Base-by-base conservation (phyloP, 2,329 filamentous ascomycete genomes). In the Neonectria ditissima region DNA sequence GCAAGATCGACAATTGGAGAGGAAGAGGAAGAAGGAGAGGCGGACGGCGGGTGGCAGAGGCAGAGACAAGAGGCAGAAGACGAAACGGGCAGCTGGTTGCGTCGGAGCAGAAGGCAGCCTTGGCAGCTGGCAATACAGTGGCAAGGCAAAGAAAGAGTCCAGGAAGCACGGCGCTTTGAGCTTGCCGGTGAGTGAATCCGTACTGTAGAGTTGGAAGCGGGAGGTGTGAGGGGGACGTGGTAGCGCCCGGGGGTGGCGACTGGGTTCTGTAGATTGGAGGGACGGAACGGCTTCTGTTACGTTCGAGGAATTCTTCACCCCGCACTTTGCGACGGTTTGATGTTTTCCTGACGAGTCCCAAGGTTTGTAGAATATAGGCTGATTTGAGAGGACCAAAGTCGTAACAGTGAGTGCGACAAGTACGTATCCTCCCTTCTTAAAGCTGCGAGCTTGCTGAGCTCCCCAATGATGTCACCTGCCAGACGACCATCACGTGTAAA, bases 361-460 rank as follows among this genome's bases (percentile, higher is more conserved):
- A 50, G 43, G 43, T 39, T 62, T 26, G 32, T 45, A 54, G n/a
- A 62, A 41, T 70, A 73, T 67, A 72, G 69, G 64, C 65, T 72
- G 70, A 70, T 70, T 65, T 59, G 41, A 39, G 32, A 52, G 28
- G 30, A 32, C 50, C 45, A 53, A 59, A 48, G 51, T 20, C 18
- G 47, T 14, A 45, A 30, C 26, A 57, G 60, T 63, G 59, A 55
- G 44, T 56, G 64, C 47, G 47, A 56, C 54, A 55, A 57, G 70
- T 73, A 73, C 67, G 70, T 73, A 73, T 70, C 69, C 61, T 63
- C 59, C 70, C 69, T 73, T 71, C 70, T 73, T 74, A 70, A 71
- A 73, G 65, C 71, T 72, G 51, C 22, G 56, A 74, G 70, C 69
- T 74, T 50, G 26, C 28, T 58, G 66, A 73, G 70, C 71, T 73